phyloP scores from a whole-genome alignment of 2,329 filamentous ascomycete species.

The Ophioceras dolichostomum region DNA sequence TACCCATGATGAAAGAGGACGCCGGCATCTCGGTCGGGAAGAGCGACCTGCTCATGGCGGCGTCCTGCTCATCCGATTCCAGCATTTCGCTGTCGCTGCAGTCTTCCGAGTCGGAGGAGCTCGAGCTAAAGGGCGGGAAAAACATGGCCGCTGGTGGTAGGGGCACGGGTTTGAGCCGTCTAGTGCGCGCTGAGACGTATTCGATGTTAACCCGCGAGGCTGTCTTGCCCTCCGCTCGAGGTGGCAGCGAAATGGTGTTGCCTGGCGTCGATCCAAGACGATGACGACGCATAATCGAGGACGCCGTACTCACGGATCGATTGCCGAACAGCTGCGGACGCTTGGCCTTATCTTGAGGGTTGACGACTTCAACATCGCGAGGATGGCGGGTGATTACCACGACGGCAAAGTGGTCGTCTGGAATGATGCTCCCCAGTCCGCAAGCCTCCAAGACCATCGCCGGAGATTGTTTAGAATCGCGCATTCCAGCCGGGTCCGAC shows the following conservation, averaged over 20 bases:
- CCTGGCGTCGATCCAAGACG: conserved; percentile 12
- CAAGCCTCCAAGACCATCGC: conserved; percentile 33
- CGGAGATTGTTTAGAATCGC: background rate
- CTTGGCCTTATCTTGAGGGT: conserved; percentile 4
- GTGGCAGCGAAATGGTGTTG: background rate
- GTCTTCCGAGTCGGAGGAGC: conserved; percentile 14
- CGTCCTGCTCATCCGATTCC: conserved; percentile 15
- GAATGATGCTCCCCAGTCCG: conserved; percentile 45
- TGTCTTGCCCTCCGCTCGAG: background rate
- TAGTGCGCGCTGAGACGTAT: conserved; percentile 30
- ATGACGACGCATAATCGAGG: conserved; percentile 27
- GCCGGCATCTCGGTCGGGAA: background rate
- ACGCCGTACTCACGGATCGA: conserved; percentile 18
- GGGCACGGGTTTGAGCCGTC: conserved; percentile 30
- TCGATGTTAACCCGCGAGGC: no score
- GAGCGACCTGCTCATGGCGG: background rate
- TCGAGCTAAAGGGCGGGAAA: conserved; percentile 32
- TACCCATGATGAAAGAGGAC: no score
- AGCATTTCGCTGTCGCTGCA: conserved; percentile 9
- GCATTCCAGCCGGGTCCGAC: conserved; percentile 10
- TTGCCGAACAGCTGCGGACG: conserved; percentile 1
- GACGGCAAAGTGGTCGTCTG: conserved; percentile 52
- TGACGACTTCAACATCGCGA: conserved; percentile 12
- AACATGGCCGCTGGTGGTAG: conserved; percentile 41
- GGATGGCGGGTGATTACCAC: conserved; percentile 37